Evolutionary conservation across 1,139 yeast species (phyloP), one percentile per base, ranked within the genome.

Genomic region (Geotrichum klebahnii): DNA sequence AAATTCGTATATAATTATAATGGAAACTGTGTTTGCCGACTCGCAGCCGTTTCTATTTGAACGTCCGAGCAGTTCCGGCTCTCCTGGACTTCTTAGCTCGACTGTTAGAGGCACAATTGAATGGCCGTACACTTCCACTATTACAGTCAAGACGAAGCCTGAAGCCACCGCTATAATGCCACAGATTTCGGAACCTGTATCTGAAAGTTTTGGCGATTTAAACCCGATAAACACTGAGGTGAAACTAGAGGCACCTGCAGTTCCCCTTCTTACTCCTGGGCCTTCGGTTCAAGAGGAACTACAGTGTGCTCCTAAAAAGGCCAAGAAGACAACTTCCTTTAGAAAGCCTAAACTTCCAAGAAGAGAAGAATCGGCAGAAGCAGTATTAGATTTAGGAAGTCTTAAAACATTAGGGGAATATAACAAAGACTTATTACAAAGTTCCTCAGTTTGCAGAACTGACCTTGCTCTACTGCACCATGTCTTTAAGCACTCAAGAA

Each of bases 401-500:
- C 35, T 39, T 6, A 29, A 41, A 26, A 43, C 52, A 23, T 17
- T 34, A 12, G 46, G 42, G 5, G 35, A 28, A 9, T 31, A 24
- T 12, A 40, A 34, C n/a, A 44, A 28, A 26, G 10, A 20, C 5
- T 22, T 44, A 5, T n/a, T 46, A 5, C 8, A 20, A 36, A 36
- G 33, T 9, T 46, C 50, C 10, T 14, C 22, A 4, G 45, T 46
- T 10, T 40, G 36, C 34, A 31, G 61, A 8, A 50, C 57, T 22
- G 65, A 63, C 41, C 46, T 64, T 32, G 60, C 66, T 6, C 31
- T 64, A 12, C 45, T 65, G 16, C 58, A 60, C 42, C 67, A 64
- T 55, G 63, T 61, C 6, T 57, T 64, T 41, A 64, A 72, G 71
- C 62, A 73, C 72, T 42, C 73, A 66, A 44, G 66, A 45, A 56